phyloP scores from a whole-genome alignment of 2,329 filamentous ascomycete species.

The Tricladium varicosporioides region DNA sequence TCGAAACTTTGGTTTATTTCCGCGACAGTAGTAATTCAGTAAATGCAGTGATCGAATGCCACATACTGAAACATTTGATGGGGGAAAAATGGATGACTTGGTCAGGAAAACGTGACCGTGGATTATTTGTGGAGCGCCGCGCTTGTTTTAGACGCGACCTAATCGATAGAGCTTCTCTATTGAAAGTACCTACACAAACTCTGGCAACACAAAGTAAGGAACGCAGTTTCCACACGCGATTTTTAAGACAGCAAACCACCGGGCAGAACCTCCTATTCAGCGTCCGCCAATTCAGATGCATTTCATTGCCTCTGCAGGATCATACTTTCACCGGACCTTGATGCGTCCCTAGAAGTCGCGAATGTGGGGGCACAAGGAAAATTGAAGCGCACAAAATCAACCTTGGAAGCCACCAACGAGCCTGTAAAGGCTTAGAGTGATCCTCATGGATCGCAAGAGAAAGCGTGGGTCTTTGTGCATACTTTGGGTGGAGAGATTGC shows the following conservation, averaged over 20 bases:
- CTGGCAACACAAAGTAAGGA: conserved; percentile 3
- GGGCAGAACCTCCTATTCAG: conserved; percentile 8
- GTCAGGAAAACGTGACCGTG: too few relatives aligned
- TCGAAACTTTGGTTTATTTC: too few relatives aligned
- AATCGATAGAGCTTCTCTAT: background rate
- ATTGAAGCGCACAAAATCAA: conserved; percentile 25
- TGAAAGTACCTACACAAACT: background rate
- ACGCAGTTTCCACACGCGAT: conserved; percentile 9
- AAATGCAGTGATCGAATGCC: too few relatives aligned
- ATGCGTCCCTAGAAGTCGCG: conserved; percentile 34
- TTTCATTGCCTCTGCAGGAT: conserved; percentile 33
- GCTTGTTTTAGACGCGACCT: background rate
- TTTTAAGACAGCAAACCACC: conserved; percentile 9
- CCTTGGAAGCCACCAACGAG: conserved; percentile 18
- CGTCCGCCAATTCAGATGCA: conserved; percentile 34
- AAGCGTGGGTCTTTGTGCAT: conserved; percentile 48
- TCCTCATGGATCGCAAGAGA: conserved; percentile 62
- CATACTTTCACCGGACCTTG: conserved; percentile 31
- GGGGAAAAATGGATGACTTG: too few relatives aligned
- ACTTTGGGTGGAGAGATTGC: conserved; percentile 9
- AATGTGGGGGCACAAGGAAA: conserved; percentile 36
- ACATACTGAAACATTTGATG: too few relatives aligned
- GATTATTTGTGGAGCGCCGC: background rate
- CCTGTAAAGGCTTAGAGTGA: conserved; percentile 27
- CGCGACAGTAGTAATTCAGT: too few relatives aligned